Evolutionary conservation across 495 filamentous ascomycete genomes (phyloP).

Genomic region (Neurospora tetrasperma): DNA sequence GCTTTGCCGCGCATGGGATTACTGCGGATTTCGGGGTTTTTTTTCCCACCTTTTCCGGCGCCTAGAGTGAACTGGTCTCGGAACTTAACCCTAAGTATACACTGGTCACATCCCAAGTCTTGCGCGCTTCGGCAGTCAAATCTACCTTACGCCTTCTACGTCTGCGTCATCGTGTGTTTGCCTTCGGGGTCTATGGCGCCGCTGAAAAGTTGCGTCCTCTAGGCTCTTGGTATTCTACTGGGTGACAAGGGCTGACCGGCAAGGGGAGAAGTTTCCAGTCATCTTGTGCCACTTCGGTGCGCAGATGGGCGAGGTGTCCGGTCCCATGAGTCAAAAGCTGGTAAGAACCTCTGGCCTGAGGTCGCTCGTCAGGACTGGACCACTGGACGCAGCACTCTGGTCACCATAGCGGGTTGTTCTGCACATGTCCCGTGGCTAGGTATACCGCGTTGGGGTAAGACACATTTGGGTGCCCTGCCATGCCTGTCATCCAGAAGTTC

Average conservation of each 20-base stretch:
- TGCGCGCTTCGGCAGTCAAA: slow-evolving; percentile 33
- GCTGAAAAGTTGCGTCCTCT: slow-evolving; percentile 33
- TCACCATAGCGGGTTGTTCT: slow-evolving; percentile 35
- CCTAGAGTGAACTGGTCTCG: slow-evolving; percentile 46
- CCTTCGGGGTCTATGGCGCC: slow-evolving; percentile 10
- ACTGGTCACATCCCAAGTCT: slow-evolving; percentile 41
- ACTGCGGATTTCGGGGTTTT: slow-evolving; percentile 12
- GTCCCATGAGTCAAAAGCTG: slow-evolving; percentile 50
- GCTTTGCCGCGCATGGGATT: slow-evolving; percentile 26
- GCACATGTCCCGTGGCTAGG: slow-evolving; percentile 25
- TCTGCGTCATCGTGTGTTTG: slow-evolving; percentile 10
- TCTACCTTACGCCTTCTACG: slow-evolving; percentile 27
- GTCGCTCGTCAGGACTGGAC: slow-evolving; percentile 50
- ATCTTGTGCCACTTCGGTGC: slow-evolving; percentile 17
- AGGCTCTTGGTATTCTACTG: slow-evolving; percentile 6
- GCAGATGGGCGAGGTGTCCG: slow-evolving; percentile 21
- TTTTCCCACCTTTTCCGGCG: slow-evolving; percentile 10
- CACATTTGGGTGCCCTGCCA: slow-evolving; percentile 10
- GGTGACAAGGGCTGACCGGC: slow-evolving; percentile 28
- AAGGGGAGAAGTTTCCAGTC: slow-evolving; percentile 33
- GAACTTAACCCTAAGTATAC: slow-evolving; percentile 72
- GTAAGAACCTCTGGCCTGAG: slow-evolving; percentile 51
- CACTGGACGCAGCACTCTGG: slow-evolving; percentile 53
- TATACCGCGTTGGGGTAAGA: slow-evolving; percentile 24
- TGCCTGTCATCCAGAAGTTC: slow-evolving; percentile 17